phyloP scores from a whole-genome alignment of 2,329 filamentous ascomycete species.

The Conoideocrella luteorostrata region DNA sequence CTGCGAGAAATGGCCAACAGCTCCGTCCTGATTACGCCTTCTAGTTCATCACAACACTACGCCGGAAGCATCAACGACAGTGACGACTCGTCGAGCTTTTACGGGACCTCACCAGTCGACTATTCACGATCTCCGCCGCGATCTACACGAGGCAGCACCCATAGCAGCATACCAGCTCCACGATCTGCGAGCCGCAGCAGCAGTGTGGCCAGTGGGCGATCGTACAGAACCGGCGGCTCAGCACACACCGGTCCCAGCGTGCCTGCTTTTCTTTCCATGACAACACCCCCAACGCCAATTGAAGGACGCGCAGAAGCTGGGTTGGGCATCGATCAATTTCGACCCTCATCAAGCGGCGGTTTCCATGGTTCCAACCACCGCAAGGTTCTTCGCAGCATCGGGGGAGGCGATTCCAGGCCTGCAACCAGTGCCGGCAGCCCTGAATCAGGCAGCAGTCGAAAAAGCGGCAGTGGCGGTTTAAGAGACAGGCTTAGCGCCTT shows the following conservation, averaged over 20 bases:
- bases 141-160: constrained; percentile 42
- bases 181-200: constrained; percentile 46
- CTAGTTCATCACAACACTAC: constrained; percentile 28
- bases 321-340: constrained; percentile 24
- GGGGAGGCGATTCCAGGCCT: constrained; percentile 20
- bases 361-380: constrained; percentile 16
- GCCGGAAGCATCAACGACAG: constrained; percentile 42
- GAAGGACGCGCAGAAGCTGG: constrained; percentile 19
- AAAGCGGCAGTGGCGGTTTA: constrained; percentile 23
- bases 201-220: constrained; percentile 42
- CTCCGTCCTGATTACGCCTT: constrained; percentile 53
- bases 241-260: constrained; percentile 21
- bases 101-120: constrained; percentile 47
- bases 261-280: constrained; percentile 41
- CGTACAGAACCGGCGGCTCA: constrained; percentile 29
- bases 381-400: constrained; percentile 10
- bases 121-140: constrained; percentile 53
- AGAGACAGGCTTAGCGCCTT: constrained; percentile 30
- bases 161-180: constrained; percentile 39
- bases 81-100: constrained; percentile 51
- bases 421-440: constrained; percentile 25
- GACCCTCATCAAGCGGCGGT: constrained; percentile 27
- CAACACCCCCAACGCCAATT: constrained; percentile 35
- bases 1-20: constrained; percentile 79
- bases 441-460: constrained; percentile 19